These are phyloP conservation scores for Cucurbitaria berberidis DNA, from an alignment of 2,329 filamentous ascomycete genomes.

Conservation along the genomic window DNA sequence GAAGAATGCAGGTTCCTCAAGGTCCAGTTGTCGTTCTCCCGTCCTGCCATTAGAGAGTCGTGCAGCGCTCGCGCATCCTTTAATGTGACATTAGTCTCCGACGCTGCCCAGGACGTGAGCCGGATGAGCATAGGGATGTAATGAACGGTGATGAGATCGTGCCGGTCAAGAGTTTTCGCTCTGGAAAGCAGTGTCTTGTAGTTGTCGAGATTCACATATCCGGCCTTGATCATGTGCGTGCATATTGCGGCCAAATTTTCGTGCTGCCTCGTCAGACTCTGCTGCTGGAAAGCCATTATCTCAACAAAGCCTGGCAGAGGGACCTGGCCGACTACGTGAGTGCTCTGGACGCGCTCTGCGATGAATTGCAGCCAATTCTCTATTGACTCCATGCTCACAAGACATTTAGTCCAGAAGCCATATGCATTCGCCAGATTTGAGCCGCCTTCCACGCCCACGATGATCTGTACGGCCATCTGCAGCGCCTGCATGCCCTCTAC, in stretches of 20 bases:
- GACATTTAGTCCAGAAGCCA: slow-evolving; percentile 74
- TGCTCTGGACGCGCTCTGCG: slow-evolving; percentile 75
- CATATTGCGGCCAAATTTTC: slow-evolving; percentile 85
- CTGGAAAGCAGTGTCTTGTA: slow-evolving; percentile 73
- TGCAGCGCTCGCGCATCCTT: slow-evolving; percentile 75
- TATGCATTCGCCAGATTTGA: slow-evolving; percentile 61
- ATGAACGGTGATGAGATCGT: slow-evolving; percentile 78
- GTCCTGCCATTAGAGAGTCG: slow-evolving; percentile 67
- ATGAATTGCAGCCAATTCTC: slow-evolving; percentile 78
- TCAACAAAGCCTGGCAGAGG: slow-evolving; percentile 72
- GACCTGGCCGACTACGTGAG: slow-evolving; percentile 73
- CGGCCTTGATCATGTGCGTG: slow-evolving; percentile 76
- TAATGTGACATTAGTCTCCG: slow-evolving; percentile 71
- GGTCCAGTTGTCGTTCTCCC: slow-evolving; percentile 73
- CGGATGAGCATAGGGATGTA: slow-evolving; percentile 80
- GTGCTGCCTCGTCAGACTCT: slow-evolving; percentile 85
- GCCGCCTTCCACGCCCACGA: slow-evolving; percentile 63
- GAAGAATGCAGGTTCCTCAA: slow-evolving; percentile 79
- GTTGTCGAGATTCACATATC: slow-evolving; percentile 72
- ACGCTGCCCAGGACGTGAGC: slow-evolving; percentile 78
- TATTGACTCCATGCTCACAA: slow-evolving; percentile 76
- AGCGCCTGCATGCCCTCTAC: slow-evolving; percentile 30
- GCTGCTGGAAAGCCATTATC: slow-evolving; percentile 78
- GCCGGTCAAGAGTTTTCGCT: slow-evolving; percentile 74
- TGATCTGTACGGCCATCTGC: slow-evolving; percentile 35